Percentiles rank a stretch among this genome's conserved stretches.
Conservation (phyloP, 177 flowering plant species). For the Vitis hybrid region DNA sequence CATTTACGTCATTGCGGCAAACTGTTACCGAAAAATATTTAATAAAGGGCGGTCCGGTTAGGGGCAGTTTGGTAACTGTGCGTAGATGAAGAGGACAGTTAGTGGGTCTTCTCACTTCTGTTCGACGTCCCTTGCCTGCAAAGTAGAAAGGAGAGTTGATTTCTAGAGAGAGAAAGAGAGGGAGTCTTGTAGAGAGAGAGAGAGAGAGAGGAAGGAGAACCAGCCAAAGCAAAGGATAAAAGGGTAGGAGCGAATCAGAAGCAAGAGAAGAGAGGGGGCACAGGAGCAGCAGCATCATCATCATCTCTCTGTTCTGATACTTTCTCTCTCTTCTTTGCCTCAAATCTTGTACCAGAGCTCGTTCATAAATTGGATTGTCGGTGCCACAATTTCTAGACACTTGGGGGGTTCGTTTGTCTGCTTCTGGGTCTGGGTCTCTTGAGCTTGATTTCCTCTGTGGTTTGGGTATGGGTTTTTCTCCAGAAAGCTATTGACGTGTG, state of each 20-base stretch:
- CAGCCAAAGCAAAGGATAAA: conserved; percentile 6
- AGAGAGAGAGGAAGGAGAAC: background rate
- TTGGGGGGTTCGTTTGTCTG: background rate
- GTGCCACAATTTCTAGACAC: background rate
- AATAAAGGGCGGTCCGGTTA: conserved; percentile 5
- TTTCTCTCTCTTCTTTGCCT: conserved; percentile 12
- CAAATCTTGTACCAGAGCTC: conserved; percentile 7
- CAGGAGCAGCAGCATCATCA: background rate
- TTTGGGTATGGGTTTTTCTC: conserved; percentile 1
- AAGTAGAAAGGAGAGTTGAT: conserved; percentile 9
- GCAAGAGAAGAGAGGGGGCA: conserved; percentile 5
- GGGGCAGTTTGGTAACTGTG: conserved; percentile 25
- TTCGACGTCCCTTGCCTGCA: conserved; percentile 31
- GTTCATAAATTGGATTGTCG: conserved; percentile 1
- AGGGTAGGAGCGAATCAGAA: conserved; percentile 4
- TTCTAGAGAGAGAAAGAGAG: conserved; percentile 5
- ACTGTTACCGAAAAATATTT: background rate
- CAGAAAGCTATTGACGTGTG: conserved; percentile 6
- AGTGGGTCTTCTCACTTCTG: conserved; percentile 25
- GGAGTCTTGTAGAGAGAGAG: background rate
- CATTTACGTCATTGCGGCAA: conserved; percentile 1
- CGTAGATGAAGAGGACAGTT: conserved; percentile 16
- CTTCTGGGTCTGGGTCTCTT: conserved; percentile 5
- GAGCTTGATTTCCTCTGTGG: background rate
- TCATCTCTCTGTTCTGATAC: background rate